Base-by-base conservation (phyloP, 352 stramenopile genomes). In the Globisporangium canariense region DNA sequence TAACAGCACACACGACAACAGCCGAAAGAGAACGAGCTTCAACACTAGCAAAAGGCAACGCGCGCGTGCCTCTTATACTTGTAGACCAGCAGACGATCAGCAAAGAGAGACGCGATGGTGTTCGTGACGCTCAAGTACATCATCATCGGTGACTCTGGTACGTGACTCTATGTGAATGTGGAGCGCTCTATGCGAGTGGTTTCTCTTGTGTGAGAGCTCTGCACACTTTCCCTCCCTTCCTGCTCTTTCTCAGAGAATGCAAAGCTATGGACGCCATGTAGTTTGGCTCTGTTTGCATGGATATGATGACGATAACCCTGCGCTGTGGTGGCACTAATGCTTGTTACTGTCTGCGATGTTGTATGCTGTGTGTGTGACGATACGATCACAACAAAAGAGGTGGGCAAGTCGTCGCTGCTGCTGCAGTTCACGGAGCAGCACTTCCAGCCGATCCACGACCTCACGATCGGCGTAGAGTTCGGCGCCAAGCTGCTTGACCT, bases 401-500 rank as follows among this genome's bases (percentile, higher is more conserved):
- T 97, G 41, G 90, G 89, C 65, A 97, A 97, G 76, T 95, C 81
- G 62, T 95, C 85, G 58, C 78, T 97, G 49, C 71, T 97, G 52
- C 72, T 97, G 60, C 90, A 96, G 73, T 97, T 97, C 79, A 96
- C 86, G 16, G 89, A 97, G 70, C 79, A 96, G 64, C 87, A 92
- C 60, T 97, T 97, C 74, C 84, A 93, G 67, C 80, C 86, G 36
- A 89, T 92, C 52, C 90, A 97, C 71, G 88, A 96, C 70, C 78
- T 97, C 61, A 97, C 90, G 25, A 96, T 97, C 66, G 90, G 90
- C 64, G 90, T 97, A 25, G 90, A 97, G 73, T 97, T 97, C 65
- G 90, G 88, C 16, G 83, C 87, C 38, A 96, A 96, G 72, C 71
- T 96, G 55, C 76, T 95, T 1, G 76, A 91, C 49, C 76, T 97